Base-by-base conservation (phyloP, 768 basidiomycete species). In the Tremella yokohamensis region DNA sequence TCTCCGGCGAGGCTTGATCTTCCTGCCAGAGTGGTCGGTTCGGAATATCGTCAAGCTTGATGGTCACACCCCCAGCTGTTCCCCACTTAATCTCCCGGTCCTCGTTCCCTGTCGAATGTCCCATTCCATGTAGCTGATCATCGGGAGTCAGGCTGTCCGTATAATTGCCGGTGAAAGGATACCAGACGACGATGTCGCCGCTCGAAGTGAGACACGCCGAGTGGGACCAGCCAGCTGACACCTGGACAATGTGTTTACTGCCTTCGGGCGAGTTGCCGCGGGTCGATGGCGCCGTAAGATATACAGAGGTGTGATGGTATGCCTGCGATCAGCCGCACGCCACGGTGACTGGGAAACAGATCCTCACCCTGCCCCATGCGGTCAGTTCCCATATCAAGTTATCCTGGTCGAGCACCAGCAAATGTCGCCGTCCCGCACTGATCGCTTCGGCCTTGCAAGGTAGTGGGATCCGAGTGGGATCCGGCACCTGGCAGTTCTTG, bases 331-430 rank as follows among this genome's bases (percentile, higher is more conserved):
- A 40, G 45, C 22, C 37, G 40, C 42, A 3, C n/a, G 1, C n/a
- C 26, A n/a, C n/a, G n/a, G 19, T 26, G 16, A 44, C n/a, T 15
- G 1, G 16, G 11, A 24, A 37, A 47, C 4, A 13, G 0, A 2
- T 6, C 56, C 66, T 44, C 49, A 74, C 73, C 58, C 54, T 58
- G 11, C 69, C 70, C 56, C 61, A 72, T 7, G 58, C 56, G 15
- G 49, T 54, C 40, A 70, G 44, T 44, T 75, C 73, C 73, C 73
- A 75, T 1, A 75, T 63, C 39, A 70, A 52, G 56, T 71, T 68
- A 49, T 72, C 68, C 3, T 62, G 54, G 53, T 75, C 73, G 2
- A 75, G 61, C n/a, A 75, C 45, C 18, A 75, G 45, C n/a, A 75
- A 51, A 45, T 75, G 73, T 8, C 58, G 40, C 34, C 70, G 49